phyloP scores from a whole-genome alignment of 176 grass and related monocot genomes.

The Panicum miliaceum region DNA sequence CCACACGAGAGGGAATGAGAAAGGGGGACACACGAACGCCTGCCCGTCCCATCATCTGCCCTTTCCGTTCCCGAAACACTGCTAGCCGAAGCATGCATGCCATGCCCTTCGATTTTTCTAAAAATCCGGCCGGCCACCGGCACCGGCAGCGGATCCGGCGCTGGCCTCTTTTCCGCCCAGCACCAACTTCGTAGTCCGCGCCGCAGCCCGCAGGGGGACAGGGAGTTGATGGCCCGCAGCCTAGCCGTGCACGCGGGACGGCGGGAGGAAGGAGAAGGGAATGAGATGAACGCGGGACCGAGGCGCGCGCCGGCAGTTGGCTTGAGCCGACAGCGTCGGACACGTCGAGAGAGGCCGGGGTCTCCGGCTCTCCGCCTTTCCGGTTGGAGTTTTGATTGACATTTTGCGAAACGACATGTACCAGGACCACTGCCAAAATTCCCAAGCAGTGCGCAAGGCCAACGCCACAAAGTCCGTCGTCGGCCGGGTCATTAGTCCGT shows the following conservation, averaged over 20 bases:
- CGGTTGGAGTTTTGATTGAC: background rate
- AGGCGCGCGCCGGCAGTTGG: background rate
- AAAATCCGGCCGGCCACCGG: background rate
- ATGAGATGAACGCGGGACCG: conserved; percentile 15
- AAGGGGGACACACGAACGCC: background rate
- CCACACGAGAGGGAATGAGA: background rate
- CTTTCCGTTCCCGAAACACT: background rate
- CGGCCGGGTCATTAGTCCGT: too few relatives aligned
- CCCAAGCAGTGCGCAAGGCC: too few relatives aligned
- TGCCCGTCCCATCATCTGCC: background rate
- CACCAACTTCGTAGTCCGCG: conserved; percentile 54
- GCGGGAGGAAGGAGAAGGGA: background rate
- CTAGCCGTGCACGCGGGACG: conserved; percentile 9
- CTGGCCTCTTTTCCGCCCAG: conserved; percentile 43
- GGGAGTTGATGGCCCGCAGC: background rate
- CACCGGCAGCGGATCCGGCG: conserved; percentile 46
- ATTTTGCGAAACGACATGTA: too few relatives aligned
- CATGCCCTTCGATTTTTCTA: background rate
- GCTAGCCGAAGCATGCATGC: background rate
- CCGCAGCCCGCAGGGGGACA: conserved; percentile 23
- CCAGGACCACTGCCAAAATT: too few relatives aligned
- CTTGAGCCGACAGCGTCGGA: background rate
- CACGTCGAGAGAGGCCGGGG: background rate
- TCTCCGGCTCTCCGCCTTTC: too few relatives aligned
- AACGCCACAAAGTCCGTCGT: too few relatives aligned